Evolutionary conservation across 2,329 filamentous ascomycete species (phyloP), one percentile per base, ranked within the genome.

Genomic region (Ascomycota sp.): DNA sequence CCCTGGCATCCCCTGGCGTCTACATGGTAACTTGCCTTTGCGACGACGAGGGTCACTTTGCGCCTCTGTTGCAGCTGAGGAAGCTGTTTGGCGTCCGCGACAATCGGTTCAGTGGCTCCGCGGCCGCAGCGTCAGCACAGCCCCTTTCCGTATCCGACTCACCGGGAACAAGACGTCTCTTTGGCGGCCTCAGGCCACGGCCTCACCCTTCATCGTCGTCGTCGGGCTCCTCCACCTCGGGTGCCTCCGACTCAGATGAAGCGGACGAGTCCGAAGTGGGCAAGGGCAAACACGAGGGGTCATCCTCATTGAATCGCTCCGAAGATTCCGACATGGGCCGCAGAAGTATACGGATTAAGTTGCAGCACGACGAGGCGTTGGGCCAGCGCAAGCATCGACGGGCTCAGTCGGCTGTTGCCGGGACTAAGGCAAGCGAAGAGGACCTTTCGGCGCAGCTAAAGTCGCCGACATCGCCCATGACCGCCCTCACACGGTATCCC

Each of bases 331-430:
- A 45, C 11, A 74, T 76, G 4, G 60, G 69, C 6, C 70, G 79
- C 46, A 68, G 82, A 36, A 92, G 83, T 2, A 92, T 92, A 41
- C 72, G 83, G 29, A 92, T 95, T 46, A 92, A 89, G 55, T 63
- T 92, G 10, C 74, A 86, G 51, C 80, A 75, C 40, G 80, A 92
- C 44, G 80, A 83, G 37, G 67, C 70, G 29, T 57, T 77, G 36
- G 66, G 74, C 40, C 73, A 80, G 50, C 71, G 78, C 37, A 84
- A 82, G 51, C 68, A 75, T 47, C 66, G 65, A 44, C 76, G 71
- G 51, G 60, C 62, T 16, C 62, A 66, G 47, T 63, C 64, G 21
- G 51, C 57, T 12, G 60, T 60, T 35, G 52, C 54, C 30, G 55
- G 49, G 29, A 53, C 57, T 12, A 58, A 59, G 39, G 52, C 47